Evolutionary conservation across 1,284 basidiomycete genomes (phyloP).

Genomic region (Puccinia horiana): DNA sequence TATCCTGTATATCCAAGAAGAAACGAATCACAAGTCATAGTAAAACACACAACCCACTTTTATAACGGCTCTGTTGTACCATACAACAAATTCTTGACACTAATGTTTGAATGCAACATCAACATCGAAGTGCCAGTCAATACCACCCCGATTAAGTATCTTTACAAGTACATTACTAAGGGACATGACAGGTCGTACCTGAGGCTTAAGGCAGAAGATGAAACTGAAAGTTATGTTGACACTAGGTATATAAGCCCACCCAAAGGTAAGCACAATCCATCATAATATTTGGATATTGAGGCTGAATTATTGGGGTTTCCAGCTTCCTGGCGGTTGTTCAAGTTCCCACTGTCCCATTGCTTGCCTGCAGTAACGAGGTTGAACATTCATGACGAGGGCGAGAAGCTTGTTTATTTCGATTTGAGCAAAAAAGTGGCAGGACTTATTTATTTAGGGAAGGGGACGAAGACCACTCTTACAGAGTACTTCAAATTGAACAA

Average conservation of each 20-base stretch:
- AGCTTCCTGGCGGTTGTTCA: slow-evolving; percentile 59
- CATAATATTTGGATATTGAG: background rate
- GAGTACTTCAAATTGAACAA: too few species aligned
- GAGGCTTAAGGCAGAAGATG: background rate
- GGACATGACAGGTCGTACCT: background rate
- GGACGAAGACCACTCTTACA: too few species aligned
- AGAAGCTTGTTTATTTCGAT: too few species aligned
- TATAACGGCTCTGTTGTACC: slow-evolving; percentile 10
- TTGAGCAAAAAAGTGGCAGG: too few species aligned
- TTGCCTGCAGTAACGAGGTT: too few species aligned
- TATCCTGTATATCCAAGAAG: background rate
- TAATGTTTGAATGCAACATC: slow-evolving; percentile 8
- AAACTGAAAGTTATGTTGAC: background rate
- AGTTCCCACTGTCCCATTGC: too few species aligned
- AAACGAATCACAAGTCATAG: background rate
- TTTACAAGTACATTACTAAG: slow-evolving; percentile 33
- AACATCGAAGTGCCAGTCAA: slow-evolving; percentile 5
- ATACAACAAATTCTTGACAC: background rate
- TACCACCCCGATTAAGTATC: background rate
- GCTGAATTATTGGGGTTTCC: too few species aligned
- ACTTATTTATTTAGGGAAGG: too few species aligned
- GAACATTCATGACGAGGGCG: too few species aligned
- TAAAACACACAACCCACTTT: background rate
- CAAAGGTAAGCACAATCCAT: background rate
- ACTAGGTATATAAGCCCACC: background rate